Evolutionary conservation across 495 filamentous ascomycete species (phyloP), one percentile per base, ranked within the genome.

Genomic region (Hyaloscypha variabilis): DNA sequence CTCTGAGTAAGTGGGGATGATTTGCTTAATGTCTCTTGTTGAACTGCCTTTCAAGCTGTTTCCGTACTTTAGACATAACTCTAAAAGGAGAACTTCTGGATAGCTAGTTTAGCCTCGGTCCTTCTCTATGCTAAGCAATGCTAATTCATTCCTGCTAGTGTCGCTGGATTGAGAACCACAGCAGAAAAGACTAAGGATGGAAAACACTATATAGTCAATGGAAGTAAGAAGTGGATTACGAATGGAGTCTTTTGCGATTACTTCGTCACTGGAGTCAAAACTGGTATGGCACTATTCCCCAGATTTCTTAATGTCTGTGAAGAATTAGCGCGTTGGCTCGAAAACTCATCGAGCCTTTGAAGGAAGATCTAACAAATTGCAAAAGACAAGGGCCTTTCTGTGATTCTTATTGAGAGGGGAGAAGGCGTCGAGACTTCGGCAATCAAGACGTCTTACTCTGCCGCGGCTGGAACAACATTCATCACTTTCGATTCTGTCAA

Each of bases 151-250:
- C 13, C 31, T 8, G 8, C 1, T 34, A 34, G 31, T 77, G 92
- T 96, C 11, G 91, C 92, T 8, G 89, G 91, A 21, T 82, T 96
- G 17, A 83, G 91, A 62, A 94, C 91, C 3, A 94, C 92, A 1
- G 92, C 92, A 11, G 84, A 81, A 65, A 91, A 93, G 81, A 94
- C 90, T 17, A 79, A 89, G 11, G 92, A 94, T 75, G 91, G 92
- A 58, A 91, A 91, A 73, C 83, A 91, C 76, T 96, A 93, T 74
- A 88, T 94, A 66, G 85, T 96, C 67, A 93, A 92, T 75, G 92
- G 92, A 65, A 94, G 91, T 69, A 96, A 94, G 83, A 94, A 94
- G 78, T 96, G 92, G 91, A 94, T 94, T 77, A 96, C 92, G 46
- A 96, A 96, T 81, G 92, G 91, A 31, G 31, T 54, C 3, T 63